These are phyloP conservation scores for Trametes hirsuta DNA, from an alignment of 1,284 basidiomycete species.

Conservation along the genomic window DNA sequence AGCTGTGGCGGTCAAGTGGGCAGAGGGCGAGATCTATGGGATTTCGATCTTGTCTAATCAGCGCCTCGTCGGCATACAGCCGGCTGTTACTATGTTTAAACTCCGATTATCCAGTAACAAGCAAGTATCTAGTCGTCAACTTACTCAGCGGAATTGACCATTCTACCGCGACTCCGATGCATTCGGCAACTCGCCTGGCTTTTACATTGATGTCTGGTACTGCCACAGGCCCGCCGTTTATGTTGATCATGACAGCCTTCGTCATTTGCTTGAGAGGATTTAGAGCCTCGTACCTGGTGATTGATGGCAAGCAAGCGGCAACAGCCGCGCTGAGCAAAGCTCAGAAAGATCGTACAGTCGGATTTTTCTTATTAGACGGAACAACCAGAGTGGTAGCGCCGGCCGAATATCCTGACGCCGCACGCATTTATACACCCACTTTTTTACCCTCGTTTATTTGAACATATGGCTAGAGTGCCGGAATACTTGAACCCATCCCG, in stretches of 20 bases:
- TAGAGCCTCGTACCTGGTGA: background rate
- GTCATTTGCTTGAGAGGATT: conserved; percentile 18
- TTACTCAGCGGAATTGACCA: conserved; percentile 14
- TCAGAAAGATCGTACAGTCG: no score
- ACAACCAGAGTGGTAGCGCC: no score
- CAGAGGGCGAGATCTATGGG: conserved; percentile 41
- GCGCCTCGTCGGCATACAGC: conserved; percentile 6
- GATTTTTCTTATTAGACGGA: no score
- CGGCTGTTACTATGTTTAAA: conserved; percentile 6
- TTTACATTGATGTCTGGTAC: conserved; percentile 7
- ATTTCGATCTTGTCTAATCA: conserved; percentile 28
- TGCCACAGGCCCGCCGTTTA: conserved; percentile 8
- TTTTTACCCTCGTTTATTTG: no score
- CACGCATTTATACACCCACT: no score
- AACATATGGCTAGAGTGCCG: no score
- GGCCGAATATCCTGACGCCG: no score
- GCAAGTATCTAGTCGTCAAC: background rate
- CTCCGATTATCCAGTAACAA: conserved; percentile 15
- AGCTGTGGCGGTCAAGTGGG: conserved; percentile 40
- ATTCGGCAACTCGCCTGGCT: background rate
- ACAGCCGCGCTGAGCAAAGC: no score
- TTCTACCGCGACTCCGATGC: background rate
- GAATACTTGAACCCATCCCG: no score
- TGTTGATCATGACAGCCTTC: conserved; percentile 11
- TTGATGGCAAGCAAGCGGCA: background rate